phyloP scores from a whole-genome alignment of 768 basidiomycete species.

The Amanita thiersii region DNA sequence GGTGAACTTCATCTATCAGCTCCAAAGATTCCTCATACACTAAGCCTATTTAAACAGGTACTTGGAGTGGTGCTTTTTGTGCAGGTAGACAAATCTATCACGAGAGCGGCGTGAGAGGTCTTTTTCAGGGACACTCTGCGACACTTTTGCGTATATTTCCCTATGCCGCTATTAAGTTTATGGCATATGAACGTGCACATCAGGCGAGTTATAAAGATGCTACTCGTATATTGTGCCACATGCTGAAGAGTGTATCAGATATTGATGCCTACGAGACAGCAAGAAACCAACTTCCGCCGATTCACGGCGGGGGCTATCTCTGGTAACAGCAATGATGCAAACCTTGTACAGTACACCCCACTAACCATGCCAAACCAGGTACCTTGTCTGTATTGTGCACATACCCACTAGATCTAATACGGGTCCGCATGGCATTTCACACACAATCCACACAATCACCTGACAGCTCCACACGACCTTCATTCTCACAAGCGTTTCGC shows the following conservation, averaged over 20 bases:
- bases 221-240: constrained; percentile 4
- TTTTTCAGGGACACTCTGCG: constrained; percentile 94
- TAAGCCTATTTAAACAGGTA: constrained; percentile 53
- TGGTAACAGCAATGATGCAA: constrained; percentile 39
- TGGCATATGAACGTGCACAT: constrained; percentile 89
- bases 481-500: constrained; percentile 45
- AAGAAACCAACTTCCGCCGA: constrained; percentile 71
- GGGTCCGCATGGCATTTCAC: constrained; percentile 92
- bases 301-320: constrained; percentile 86
- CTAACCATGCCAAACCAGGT: constrained; percentile 32
- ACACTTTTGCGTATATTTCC: constrained; percentile 93
- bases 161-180: constrained; percentile 95
- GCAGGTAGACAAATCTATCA: constrained; percentile 69
- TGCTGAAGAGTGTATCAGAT: constrained; percentile 34
- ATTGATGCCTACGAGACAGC: constrained; percentile 75
- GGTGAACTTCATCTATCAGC: constrained; percentile 39
- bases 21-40: background rate
- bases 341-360: constrained; percentile 1
- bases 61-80: constrained; percentile 77
- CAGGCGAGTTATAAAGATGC: constrained; percentile 36
- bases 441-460: constrained; percentile 31
- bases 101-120: constrained; percentile 62
- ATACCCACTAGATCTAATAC: constrained; percentile 91
- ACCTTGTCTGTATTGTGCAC: constrained; percentile 85
- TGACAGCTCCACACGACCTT: constrained; percentile 27